phyloP scores from a whole-genome alignment of 345 rosid species.

The Arabis hirsuta region DNA sequence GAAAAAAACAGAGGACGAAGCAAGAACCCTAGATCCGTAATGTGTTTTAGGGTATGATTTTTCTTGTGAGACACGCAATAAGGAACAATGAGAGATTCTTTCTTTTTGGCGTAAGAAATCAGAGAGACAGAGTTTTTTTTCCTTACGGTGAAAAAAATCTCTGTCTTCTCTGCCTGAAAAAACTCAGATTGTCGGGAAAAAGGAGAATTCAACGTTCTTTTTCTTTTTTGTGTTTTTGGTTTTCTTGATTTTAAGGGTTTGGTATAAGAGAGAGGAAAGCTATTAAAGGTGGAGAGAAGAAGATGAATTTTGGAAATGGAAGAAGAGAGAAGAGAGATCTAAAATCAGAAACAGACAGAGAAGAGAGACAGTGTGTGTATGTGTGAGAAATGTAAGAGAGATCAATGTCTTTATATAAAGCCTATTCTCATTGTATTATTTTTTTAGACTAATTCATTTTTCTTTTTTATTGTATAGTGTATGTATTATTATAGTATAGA shows the following conservation, averaged over 20 bases:
- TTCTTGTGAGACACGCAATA: constrained; percentile 38
- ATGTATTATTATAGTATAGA: neutral
- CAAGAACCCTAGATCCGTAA: constrained; percentile 44
- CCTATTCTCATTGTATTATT: constrained; percentile 9
- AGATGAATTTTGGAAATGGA: constrained; percentile 15
- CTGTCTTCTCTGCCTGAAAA: constrained; percentile 38
- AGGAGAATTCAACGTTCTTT: constrained; percentile 11
- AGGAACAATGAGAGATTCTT: constrained; percentile 19
- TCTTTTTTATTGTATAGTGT: neutral
- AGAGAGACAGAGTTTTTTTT: constrained; percentile 43
- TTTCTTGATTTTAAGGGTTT: constrained; percentile 32
- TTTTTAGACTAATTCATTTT: neutral
- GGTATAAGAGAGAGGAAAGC: constrained; percentile 40
- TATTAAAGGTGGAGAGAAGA: constrained; percentile 44
- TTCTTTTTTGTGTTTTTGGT: constrained; percentile 6
- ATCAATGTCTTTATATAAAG: constrained; percentile 48
- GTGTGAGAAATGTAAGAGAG: constrained; percentile 32
- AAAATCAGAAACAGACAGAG: constrained; percentile 30
- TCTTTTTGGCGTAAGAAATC: constrained; percentile 15
- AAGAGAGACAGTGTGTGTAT: constrained; percentile 24
- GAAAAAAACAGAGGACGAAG: constrained; percentile 23
- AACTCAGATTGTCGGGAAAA: constrained; percentile 32
- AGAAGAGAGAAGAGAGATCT: constrained; percentile 30
- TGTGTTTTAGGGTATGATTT: neutral
- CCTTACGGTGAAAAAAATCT: constrained; percentile 28